Base-by-base conservation (phyloP, 306 rosid species). In the Corylus americana region DNA sequence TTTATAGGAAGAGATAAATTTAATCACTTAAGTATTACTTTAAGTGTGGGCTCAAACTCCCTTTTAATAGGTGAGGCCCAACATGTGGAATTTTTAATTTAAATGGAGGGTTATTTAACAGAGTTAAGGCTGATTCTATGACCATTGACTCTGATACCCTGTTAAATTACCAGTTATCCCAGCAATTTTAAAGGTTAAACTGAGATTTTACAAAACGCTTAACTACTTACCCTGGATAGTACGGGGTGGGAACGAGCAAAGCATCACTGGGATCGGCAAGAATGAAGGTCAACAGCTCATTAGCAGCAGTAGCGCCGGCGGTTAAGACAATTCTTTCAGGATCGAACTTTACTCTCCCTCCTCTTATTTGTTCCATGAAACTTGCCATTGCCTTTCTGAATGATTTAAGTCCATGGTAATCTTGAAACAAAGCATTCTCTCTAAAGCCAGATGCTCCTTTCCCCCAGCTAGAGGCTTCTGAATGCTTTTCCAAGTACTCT, bases 241-340 rank as follows among this genome's bases (percentile, higher is more conserved):
- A 95, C 0, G 99, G 99, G 5, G 94, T 95, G 16, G 98, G 98
- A 68, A 95, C 90, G 4, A 95, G 95, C 74, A 95, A 78, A 63
- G 97, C 94, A 67, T 95, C 99, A 2, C 99, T 98, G 0, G 98
- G 96, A 78, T 95, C 83, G 1, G 99, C 99, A 0, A 95, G 83
- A 64, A 93, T 90, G 89, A 95, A 91, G 25, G 98, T 95, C 49
- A 95, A 78, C 35, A 95, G 97, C 54, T 95, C 99, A 73, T 93
- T 95, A 42, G 97, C 98, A 0, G 99, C 99, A 18, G 99, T 95
- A 11, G 98, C 99, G 31, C 99, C 99, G 9, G 99, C 99, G 50
- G 99, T 93, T 57, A 95, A 86, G 57, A 95, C 99, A 0, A 95
- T 47, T 80, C 98, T 85, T 20, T 80, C 68, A 29, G 90, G 88